These are phyloP conservation scores for Beauveria scarabaeidicola DNA, from an alignment of 2,329 filamentous ascomycete genomes.

Conservation along the genomic window DNA sequence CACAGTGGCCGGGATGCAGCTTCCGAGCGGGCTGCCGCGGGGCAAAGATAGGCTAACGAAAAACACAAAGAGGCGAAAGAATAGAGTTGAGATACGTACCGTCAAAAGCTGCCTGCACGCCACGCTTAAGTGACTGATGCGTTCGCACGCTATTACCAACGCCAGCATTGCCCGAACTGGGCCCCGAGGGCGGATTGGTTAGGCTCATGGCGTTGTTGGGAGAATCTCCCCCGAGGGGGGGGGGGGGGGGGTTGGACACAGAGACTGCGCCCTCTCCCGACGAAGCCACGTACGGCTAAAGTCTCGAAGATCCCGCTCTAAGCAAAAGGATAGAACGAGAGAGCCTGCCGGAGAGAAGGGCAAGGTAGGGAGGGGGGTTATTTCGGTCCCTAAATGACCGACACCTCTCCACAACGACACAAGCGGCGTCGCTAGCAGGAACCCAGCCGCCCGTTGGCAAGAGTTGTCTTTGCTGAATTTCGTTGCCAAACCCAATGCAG, in stretches of 20 bases:
- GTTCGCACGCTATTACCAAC: conserved; percentile 32
- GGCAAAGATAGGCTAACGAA: conserved; percentile 12
- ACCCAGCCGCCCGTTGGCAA: no score
- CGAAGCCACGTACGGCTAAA: not conserved
- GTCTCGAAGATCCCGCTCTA: not conserved
- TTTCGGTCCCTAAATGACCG: not conserved
- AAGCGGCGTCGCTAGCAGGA: no score
- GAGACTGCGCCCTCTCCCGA: not conserved
- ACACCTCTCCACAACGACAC: not conserved
- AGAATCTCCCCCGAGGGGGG: not conserved
- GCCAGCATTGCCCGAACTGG: conserved; percentile 17
- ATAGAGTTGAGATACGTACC: conserved; percentile 32
- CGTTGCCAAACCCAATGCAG: not conserved
- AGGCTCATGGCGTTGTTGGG: conserved; percentile 34
- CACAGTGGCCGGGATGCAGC: conserved; percentile 1
- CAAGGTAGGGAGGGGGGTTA: no score
- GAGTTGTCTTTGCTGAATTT: not conserved
- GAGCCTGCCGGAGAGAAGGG: not conserved
- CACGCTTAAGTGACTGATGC: conserved; percentile 45
- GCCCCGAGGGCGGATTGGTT: conserved; percentile 43
- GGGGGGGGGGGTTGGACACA: not conserved
- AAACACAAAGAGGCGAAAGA: not conserved
- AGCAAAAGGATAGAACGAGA: not conserved
- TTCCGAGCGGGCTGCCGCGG: not conserved
- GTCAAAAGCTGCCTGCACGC: conserved; percentile 53